phyloP scores from a whole-genome alignment of 2,329 filamentous ascomycete genomes.

The Talaromyces islandicus region DNA sequence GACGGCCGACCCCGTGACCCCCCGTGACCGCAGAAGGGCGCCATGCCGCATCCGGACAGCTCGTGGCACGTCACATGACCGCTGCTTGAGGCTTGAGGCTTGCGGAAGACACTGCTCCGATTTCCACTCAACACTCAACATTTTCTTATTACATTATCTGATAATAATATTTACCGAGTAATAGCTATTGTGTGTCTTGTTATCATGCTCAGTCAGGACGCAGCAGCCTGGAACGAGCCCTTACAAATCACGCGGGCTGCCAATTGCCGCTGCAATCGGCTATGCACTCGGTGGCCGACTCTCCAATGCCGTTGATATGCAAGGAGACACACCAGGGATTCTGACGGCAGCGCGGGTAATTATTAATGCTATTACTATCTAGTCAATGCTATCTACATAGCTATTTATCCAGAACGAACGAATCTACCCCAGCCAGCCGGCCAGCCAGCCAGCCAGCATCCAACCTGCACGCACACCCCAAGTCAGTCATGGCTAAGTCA shows the following conservation, averaged over 20 bases:
- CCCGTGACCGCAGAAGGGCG: too few relatives aligned
- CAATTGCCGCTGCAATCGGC: neutral
- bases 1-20: slow-evolving; percentile 12
- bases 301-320: too few relatives aligned
- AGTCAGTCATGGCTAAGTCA: neutral
- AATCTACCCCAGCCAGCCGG: too few relatives aligned
- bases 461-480: neutral
- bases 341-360: neutral
- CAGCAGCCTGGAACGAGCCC: neutral
- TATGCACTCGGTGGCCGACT: neutral
- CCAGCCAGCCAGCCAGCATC: neutral
- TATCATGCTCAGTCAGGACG: neutral
- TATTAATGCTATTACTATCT: neutral
- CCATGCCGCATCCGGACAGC: neutral
- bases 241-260: neutral
- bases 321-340: too few relatives aligned
- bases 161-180: too few relatives aligned
- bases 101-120: slow-evolving; percentile 10
- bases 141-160: too few relatives aligned
- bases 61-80: neutral
- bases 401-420: neutral
- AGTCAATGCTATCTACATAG: too few relatives aligned
- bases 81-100: too few relatives aligned
- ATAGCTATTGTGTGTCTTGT: too few relatives aligned
- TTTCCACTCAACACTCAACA: neutral